Evolutionary conservation across 345 rosid genomes (phyloP).

Genomic region (Ricinus communis): DNA sequence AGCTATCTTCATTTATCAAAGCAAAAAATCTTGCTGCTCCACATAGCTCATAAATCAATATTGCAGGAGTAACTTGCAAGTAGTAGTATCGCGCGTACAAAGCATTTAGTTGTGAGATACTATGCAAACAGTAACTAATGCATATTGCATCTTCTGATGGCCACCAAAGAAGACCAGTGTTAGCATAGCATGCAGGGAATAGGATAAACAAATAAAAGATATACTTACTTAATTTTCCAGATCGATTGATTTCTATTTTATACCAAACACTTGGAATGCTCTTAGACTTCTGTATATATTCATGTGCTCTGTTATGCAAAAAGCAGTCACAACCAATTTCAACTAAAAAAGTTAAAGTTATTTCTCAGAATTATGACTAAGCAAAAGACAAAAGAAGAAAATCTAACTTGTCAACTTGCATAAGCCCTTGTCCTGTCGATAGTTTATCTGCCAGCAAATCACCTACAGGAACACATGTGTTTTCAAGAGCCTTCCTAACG

Average conservation of each 20-base stretch:
- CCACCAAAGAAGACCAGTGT: not conserved
- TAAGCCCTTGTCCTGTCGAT: conserved; percentile 91
- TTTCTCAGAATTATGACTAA: not conserved
- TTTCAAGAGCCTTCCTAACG: conserved; percentile 89
- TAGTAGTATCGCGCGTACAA: not conserved
- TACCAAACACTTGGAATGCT: conserved; percentile 62
- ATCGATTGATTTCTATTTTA: conserved; percentile 69
- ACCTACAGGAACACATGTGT: conserved; percentile 74
- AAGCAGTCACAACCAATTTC: conserved; percentile 21
- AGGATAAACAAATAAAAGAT: not conserved
- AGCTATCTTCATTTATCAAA: not conserved
- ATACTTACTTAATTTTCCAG: conserved; percentile 79
- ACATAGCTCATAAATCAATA: not conserved
- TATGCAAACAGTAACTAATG: too few relatives aligned
- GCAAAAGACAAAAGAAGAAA: conserved; percentile 20
- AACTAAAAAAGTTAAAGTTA: conserved; percentile 22
- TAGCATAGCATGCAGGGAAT: not conserved
- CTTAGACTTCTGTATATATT: conserved; percentile 58
- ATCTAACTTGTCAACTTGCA: conserved; percentile 92
- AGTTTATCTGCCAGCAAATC: conserved; percentile 76
- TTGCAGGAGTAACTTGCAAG: not conserved
- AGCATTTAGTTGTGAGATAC: not conserved
- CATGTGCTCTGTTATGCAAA: conserved; percentile 65
- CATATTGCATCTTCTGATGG: not conserved
- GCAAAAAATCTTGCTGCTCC: not conserved